A percentile compares a stretch with the other conserved stretches of the same genome.
phyloP scores from a whole-genome alignment of 257 asterid species.

The Scutellaria baicalensis region DNA sequence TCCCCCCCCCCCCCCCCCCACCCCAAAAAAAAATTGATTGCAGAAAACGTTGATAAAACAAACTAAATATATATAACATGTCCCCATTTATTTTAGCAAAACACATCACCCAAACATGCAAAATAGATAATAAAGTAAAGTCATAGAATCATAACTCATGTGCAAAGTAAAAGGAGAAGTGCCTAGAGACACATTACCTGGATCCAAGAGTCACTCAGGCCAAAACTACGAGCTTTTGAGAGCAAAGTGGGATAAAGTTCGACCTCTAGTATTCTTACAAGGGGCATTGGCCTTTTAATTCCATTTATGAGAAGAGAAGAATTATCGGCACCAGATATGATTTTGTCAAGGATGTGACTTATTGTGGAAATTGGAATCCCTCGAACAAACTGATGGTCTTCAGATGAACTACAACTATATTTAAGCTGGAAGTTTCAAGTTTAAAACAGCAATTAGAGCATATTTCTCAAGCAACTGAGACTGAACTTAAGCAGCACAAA shows the following conservation, averaged over 20 bases:
- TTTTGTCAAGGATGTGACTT: conserved; percentile 68
- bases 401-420: conserved; percentile 71
- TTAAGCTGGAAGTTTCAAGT: conserved; percentile 58
- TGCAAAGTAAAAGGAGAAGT: conserved; percentile 1
- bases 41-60: background rate
- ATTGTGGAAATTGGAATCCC: conserved; percentile 80
- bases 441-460: conserved; percentile 21
- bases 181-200: conserved; percentile 40
- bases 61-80: no score
- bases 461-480: conserved; percentile 8
- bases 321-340: conserved; percentile 53
- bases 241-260: conserved; percentile 96
- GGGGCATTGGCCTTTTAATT: conserved; percentile 86
- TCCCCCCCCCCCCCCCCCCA: no score
- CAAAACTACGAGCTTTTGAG: conserved; percentile 99
- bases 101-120: background rate
- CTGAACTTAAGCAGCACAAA: conserved; percentile 19
- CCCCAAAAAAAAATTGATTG: no score
- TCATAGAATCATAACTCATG: background rate
- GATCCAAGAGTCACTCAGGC: conserved; percentile 90
- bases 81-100: background rate
- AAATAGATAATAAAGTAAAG: background rate
- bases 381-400: conserved; percentile 94
- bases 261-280: conserved; percentile 75
- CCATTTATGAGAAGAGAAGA: conserved; percentile 73